Evolutionary conservation across 2,329 filamentous ascomycete genomes (phyloP).

Genomic region (Helotiales sp.): DNA sequence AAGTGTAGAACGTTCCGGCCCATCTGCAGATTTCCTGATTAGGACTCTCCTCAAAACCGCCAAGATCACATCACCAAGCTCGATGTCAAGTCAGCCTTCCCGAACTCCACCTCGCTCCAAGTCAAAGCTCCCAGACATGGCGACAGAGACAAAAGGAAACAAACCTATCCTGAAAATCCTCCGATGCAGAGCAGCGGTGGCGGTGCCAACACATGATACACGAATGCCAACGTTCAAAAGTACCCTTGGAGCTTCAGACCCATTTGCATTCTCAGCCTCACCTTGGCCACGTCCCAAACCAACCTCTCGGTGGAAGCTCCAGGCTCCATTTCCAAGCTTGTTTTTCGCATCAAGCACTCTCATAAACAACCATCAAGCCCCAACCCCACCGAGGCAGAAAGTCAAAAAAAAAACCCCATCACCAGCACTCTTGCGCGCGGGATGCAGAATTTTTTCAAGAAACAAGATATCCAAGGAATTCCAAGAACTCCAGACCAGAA

Average conservation of each 20-base stretch:
- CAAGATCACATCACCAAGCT: neutral
- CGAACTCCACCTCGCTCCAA: neutral
- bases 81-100: neutral
- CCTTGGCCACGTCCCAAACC: neutral
- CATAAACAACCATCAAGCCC: neutral
- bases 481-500: neutral
- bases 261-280: neutral
- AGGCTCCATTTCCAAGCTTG: constrained; percentile 1
- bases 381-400: neutral
- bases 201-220: neutral
- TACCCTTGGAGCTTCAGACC: neutral
- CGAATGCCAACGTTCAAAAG: neutral
- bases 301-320: no score
- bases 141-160: neutral
- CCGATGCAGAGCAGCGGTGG: neutral
- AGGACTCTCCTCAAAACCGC: neutral
- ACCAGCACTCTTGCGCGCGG: neutral
- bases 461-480: neutral
- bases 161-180: neutral
- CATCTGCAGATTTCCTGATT: neutral
- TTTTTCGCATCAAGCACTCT: neutral
- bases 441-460: neutral
- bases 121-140: neutral
- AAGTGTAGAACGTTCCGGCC: neutral
- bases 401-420: neutral